Conservation (phyloP, 495 filamentous ascomycete genomes). For the Penicillium waksmanii region DNA sequence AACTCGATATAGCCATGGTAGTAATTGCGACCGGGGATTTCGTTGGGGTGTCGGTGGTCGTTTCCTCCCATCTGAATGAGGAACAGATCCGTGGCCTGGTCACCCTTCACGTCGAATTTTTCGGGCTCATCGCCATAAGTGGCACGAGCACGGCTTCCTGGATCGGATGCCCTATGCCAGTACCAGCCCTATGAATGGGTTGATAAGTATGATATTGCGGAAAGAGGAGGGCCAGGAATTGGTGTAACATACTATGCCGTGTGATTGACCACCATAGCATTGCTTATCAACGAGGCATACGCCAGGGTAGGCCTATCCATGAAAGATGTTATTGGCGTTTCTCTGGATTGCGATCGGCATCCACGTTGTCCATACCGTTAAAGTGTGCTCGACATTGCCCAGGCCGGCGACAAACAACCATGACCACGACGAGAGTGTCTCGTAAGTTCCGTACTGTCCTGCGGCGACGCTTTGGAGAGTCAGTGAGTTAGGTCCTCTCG, state of each 20-base stretch:
- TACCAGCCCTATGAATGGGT: conserved; percentile 52
- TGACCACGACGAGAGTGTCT: conserved; percentile 63
- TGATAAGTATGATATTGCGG: conserved; percentile 10
- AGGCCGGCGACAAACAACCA: conserved; percentile 60
- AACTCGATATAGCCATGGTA: conserved; percentile 61
- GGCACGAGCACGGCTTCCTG: conserved; percentile 51
- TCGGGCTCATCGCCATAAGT: conserved; percentile 59
- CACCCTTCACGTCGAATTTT: conserved; percentile 61
- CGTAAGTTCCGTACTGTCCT: conserved; percentile 67
- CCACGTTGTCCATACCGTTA: conserved; percentile 47
- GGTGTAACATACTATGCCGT: conserved; percentile 33
- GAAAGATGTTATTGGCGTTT: background rate
- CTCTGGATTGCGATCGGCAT: background rate
- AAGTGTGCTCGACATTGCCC: conserved; percentile 64
- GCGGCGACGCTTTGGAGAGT: conserved; percentile 35
- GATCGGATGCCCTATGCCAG: conserved; percentile 69
- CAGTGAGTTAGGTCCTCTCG: background rate
- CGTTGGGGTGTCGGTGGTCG: conserved; percentile 63
- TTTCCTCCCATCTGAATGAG: conserved; percentile 72
- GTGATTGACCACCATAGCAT: conserved; percentile 54
- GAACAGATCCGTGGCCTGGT: conserved; percentile 66
- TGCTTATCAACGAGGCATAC: conserved; percentile 62
- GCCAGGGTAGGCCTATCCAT: conserved; percentile 56
- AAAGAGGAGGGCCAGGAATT: background rate
- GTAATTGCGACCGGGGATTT: conserved; percentile 57